A percentile compares a stretch with the other conserved stretches of the same genome.
Conservation (phyloP, 2,329 filamentous ascomycete species). For the Sporothrix variecibatus region DNA sequence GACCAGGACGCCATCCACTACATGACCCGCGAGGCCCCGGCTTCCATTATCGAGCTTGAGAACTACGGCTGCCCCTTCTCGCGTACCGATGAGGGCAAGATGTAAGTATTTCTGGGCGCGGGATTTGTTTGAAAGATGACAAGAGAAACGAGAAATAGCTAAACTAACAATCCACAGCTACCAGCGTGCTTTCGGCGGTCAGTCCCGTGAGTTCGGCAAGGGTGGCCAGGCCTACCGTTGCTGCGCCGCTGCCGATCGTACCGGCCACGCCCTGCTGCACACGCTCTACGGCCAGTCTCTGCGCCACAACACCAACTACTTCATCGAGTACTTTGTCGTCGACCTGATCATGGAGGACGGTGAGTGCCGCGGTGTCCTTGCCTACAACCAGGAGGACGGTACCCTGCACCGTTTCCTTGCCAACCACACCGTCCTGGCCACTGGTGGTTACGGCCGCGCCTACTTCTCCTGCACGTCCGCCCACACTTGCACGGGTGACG, state of each 20-base stretch:
- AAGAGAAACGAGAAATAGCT: not conserved
- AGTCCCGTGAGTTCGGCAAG: conserved; percentile 92
- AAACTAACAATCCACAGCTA: conserved; percentile 57
- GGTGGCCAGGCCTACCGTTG: conserved; percentile 97
- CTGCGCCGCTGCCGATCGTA: conserved; percentile 94
- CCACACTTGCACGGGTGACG: conserved; percentile 97
- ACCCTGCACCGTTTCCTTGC: conserved; percentile 96
- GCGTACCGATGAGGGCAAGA: conserved; percentile 92
- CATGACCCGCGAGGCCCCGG: conserved; percentile 93
- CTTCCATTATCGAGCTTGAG: conserved; percentile 90
- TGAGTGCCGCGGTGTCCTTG: conserved; percentile 92
- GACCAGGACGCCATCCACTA: conserved; percentile 98
- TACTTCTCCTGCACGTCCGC: conserved; percentile 99
- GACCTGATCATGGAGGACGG: conserved; percentile 98
- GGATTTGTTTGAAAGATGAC: not conserved
- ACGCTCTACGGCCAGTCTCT: conserved; percentile 98
- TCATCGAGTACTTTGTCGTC: conserved; percentile 98
- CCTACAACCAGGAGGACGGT: conserved; percentile 98
- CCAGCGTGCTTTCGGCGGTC: conserved; percentile 97
- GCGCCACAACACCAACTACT: conserved; percentile 98
- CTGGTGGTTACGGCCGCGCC: conserved; percentile 94
- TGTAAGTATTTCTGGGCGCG: conserved; percentile 55
- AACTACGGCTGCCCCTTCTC: conserved; percentile 98
- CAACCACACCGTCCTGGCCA: conserved; percentile 95
- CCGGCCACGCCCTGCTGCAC: conserved; percentile 95